Conservation (phyloP, 768 basidiomycete genomes). For the Russula olivacea region DNA sequence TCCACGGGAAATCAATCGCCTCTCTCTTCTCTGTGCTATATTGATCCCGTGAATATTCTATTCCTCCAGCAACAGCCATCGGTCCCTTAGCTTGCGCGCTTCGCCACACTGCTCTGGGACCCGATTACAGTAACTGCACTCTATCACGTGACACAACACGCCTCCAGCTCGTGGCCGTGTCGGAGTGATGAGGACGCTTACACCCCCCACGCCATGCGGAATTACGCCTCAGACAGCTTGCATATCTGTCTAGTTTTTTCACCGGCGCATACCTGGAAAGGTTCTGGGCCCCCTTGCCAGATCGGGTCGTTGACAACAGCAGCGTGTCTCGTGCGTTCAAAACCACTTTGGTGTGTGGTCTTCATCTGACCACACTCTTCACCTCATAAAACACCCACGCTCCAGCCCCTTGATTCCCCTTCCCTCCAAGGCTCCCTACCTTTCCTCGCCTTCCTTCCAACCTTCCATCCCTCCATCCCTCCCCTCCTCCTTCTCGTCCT, state of each 20-base stretch:
- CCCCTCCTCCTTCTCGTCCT: neutral
- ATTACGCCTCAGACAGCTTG: conserved; percentile 5
- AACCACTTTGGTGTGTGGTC: conserved; percentile 15
- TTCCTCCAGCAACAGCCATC: neutral
- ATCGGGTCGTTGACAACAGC: conserved; percentile 20
- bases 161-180: conserved; percentile 15
- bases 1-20: neutral
- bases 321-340: conserved; percentile 17
- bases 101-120: neutral
- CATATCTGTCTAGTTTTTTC: conserved; percentile 13
- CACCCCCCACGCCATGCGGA: conserved; percentile 10
- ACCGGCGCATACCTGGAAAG: conserved; percentile 5
- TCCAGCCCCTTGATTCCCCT: neutral
- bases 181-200: conserved; percentile 16
- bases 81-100: neutral
- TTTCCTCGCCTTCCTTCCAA: conserved; percentile 1
- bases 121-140: neutral
- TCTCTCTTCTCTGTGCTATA: neutral
- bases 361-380: conserved; percentile 19
- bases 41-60: neutral
- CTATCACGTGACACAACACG: conserved; percentile 22
- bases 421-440: conserved; percentile 6
- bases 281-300: conserved; percentile 16
- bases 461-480: neutral
- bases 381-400: conserved; percentile 21